Evolutionary conservation across 2,329 filamentous ascomycete genomes (phyloP).

Genomic region (Saccharata proteae): DNA sequence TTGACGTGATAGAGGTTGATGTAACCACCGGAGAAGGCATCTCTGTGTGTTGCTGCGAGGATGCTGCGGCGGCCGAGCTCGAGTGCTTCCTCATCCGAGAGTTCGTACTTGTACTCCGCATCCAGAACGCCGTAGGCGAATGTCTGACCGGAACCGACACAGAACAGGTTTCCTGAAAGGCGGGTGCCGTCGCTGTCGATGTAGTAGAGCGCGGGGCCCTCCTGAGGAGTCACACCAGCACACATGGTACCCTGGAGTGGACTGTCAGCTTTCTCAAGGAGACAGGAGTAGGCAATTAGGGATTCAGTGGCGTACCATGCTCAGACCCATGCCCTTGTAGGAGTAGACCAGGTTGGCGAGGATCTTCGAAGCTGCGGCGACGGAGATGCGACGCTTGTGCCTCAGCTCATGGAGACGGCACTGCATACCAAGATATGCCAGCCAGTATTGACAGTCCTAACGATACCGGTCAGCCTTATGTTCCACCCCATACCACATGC

Average conservation of each 20-base stretch:
- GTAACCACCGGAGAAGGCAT: slow-evolving; percentile 96
- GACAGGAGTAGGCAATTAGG: background rate
- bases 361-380: slow-evolving; percentile 95
- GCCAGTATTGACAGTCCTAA: slow-evolving; percentile 98
- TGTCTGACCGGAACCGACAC: slow-evolving; percentile 94
- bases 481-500: background rate
- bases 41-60: slow-evolving; percentile 87
- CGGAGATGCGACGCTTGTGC: slow-evolving; percentile 96
- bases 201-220: slow-evolving; percentile 97
- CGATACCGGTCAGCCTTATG: background rate
- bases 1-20: slow-evolving; percentile 99
- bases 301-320: slow-evolving; percentile 50
- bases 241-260: slow-evolving; percentile 73
- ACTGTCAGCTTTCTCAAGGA: slow-evolving; percentile 2
- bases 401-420: slow-evolving; percentile 98
- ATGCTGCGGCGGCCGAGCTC: slow-evolving; percentile 88
- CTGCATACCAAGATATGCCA: slow-evolving; percentile 97
- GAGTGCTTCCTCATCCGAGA: slow-evolving; percentile 76
- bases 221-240: slow-evolving; percentile 86
- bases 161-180: slow-evolving; percentile 89
- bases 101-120: slow-evolving; percentile 84
- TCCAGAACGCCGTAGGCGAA: slow-evolving; percentile 98
- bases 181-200: slow-evolving; percentile 95
- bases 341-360: slow-evolving; percentile 95
- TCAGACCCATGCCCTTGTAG: slow-evolving; percentile 97